Percentiles rank a stretch among this genome's conserved stretches.
Evolutionary conservation across 345 rosid genomes (phyloP).

Genomic region (Brassica napus): DNA sequence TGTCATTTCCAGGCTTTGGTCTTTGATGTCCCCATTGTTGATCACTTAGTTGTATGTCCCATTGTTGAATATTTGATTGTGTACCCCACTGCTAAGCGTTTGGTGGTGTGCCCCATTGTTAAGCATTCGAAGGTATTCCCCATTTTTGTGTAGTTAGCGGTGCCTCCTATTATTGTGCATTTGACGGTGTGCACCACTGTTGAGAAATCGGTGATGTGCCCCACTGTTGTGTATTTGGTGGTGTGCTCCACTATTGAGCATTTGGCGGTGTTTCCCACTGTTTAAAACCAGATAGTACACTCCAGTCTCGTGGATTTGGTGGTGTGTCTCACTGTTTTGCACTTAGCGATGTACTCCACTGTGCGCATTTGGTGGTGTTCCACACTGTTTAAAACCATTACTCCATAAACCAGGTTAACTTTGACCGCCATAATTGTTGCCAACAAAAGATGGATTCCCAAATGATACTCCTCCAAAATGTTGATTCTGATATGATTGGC

Average conservation of each 20-base stretch:
- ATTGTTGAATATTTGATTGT: too few relatives aligned
- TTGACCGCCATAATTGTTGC: neutral
- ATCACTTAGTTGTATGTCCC: too few relatives aligned
- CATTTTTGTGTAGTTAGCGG: too few relatives aligned
- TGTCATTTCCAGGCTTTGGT: neutral
- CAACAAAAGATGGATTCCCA: neutral
- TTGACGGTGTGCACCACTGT: neutral
- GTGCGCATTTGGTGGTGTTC: neutral
- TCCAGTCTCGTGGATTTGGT: neutral
- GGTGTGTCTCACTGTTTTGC: neutral
- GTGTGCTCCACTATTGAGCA: neutral
- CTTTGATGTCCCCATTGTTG: neutral
- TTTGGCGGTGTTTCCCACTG: neutral
- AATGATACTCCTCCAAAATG: neutral
- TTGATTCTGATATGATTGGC: neutral
- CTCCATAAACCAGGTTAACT: neutral
- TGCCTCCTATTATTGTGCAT: too few relatives aligned
- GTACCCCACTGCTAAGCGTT: too few relatives aligned
- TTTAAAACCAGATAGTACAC: too few relatives aligned
- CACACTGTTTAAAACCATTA: neutral
- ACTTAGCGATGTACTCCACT: neutral
- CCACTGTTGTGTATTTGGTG: too few relatives aligned
- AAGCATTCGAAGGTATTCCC: too few relatives aligned
- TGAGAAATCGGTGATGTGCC: too few relatives aligned
- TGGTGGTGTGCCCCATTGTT: too few relatives aligned